Conservation (phyloP, 345 rosid genomes). For the Gossypium australe region DNA sequence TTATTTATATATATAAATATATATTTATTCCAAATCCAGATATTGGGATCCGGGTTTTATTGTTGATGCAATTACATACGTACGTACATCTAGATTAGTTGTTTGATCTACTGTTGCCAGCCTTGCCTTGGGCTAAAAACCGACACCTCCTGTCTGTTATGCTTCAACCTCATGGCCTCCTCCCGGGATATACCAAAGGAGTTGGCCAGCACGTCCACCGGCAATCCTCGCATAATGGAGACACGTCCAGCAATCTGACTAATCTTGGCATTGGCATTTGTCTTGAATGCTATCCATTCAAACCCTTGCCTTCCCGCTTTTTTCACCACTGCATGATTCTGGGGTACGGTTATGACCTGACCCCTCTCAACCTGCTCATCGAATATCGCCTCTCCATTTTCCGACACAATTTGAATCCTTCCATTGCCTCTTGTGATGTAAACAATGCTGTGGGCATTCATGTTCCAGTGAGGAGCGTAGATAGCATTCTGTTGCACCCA, state of each 20-base stretch:
- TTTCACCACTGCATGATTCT: slow-evolving; percentile 8
- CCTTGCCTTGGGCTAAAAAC: background rate
- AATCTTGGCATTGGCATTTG: slow-evolving; percentile 1
- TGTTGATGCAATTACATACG: too few species aligned
- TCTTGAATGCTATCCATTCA: slow-evolving; percentile 17
- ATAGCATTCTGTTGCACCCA: slow-evolving; percentile 31
- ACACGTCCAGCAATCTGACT: background rate
- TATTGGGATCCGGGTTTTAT: background rate
- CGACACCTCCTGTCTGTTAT: background rate
- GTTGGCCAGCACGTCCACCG: slow-evolving; percentile 11
- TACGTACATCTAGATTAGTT: background rate
- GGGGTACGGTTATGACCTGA: slow-evolving; percentile 4
- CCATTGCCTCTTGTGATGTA: slow-evolving; percentile 28
- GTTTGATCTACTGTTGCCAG: background rate
- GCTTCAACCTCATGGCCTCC: slow-evolving; percentile 13
- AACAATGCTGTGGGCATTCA: slow-evolving; percentile 34
- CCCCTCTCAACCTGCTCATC: background rate
- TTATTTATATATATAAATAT: too few species aligned
- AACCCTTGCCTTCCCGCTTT: background rate
- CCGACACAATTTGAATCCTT: slow-evolving; percentile 3
- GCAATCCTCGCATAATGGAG: background rate
- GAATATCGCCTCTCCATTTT: slow-evolving; percentile 8
- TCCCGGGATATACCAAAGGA: slow-evolving; percentile 5
- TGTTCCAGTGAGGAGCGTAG: slow-evolving; percentile 31
- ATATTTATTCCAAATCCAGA: background rate